Evolutionary conservation across 1,284 basidiomycete genomes (phyloP).

Genomic region (Pholiota adiposa): DNA sequence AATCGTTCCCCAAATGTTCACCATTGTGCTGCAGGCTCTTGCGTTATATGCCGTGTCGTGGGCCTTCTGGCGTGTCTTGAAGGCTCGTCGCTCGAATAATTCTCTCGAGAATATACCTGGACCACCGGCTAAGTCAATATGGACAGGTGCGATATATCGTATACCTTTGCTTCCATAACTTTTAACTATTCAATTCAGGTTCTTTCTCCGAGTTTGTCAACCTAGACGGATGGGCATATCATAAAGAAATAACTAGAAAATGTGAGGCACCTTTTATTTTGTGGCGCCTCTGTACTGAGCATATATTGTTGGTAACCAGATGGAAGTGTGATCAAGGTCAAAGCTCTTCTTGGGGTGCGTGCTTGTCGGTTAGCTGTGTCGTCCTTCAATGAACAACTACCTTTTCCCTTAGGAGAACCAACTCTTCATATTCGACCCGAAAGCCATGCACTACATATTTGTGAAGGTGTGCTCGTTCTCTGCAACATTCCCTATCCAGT

Average conservation of each 20-base stretch:
- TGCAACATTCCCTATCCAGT: background rate
- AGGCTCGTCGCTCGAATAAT: background rate
- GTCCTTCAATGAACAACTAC: background rate
- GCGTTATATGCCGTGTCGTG: background rate
- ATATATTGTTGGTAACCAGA: conserved; percentile 19
- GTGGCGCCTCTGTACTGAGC: background rate
- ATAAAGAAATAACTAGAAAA: conserved; percentile 25
- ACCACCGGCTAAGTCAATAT: conserved; percentile 24
- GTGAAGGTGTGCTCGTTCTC: conserved; percentile 30
- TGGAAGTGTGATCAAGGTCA: conserved; percentile 28
- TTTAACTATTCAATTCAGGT: conserved; percentile 22
- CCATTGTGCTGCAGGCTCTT: background rate
- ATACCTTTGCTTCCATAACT: background rate
- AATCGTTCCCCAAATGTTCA: background rate
- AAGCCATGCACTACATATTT: conserved; percentile 40
- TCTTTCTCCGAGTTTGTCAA: conserved; percentile 27
- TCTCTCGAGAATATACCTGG: conserved; percentile 29
- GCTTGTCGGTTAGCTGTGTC: too few relatives aligned
- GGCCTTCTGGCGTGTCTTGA: background rate
- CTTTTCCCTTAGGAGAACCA: conserved; percentile 24
- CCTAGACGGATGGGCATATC: conserved; percentile 30
- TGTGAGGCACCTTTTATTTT: conserved; percentile 22
- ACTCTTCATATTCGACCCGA: conserved; percentile 36
- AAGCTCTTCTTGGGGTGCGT: conserved; percentile 30
- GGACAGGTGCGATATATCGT: conserved; percentile 17